Evolutionary conservation across 169 alveolate genomes (phyloP), one percentile per base, ranked within the genome.

Genomic region (Fabrea salina): DNA sequence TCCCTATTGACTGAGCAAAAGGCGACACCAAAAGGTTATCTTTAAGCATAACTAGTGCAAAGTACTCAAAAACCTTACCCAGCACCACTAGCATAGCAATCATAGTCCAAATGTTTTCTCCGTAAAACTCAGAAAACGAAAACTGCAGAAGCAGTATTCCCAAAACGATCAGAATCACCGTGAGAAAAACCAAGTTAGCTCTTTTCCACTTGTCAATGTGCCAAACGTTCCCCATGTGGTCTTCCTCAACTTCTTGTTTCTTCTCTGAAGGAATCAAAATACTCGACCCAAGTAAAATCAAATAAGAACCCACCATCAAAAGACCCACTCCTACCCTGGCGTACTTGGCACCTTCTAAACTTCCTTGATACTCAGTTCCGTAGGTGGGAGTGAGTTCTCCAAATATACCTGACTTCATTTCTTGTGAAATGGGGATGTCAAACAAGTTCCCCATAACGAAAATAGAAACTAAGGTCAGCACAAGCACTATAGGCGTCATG

Each of bases 221-320:
- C 92, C 93, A 91, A 54, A 88, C 67, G 67, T 91, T 91, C 11
- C 92, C 92, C 71, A 84, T 89, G 50, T 66, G 82, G 0, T 86
- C 49, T 54, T 87, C 89, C 0, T 84, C 39, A 2, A 75, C 70
- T 44, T 72, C 74, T 44, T 76, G 44, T 41, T 58, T 68, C 61
- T 35, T 59, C 67, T 27, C 78, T 30, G 56, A 87, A 44, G 93
- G 89, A 35, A 91, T 78, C 27, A 84, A 75, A 43, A 84, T 59
- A 32, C 37, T 33, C 22, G 82, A 32, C 16, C 83, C 76, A 19
- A 75, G 41, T 16, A 40, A 30, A 0, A 82, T 11, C 4, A 71
- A 19, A 64, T 87, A 87, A 1, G 64, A 76, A 2, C 96, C 96
- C 4, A 84, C 53, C 4, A 81, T 40, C 1, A 84, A 25, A 59